A percentile compares a stretch with the other conserved stretches of the same genome.
Conservation (phyloP, 2,329 filamentous ascomycete species). For the Ceratocystiopsis brevicomis region DNA sequence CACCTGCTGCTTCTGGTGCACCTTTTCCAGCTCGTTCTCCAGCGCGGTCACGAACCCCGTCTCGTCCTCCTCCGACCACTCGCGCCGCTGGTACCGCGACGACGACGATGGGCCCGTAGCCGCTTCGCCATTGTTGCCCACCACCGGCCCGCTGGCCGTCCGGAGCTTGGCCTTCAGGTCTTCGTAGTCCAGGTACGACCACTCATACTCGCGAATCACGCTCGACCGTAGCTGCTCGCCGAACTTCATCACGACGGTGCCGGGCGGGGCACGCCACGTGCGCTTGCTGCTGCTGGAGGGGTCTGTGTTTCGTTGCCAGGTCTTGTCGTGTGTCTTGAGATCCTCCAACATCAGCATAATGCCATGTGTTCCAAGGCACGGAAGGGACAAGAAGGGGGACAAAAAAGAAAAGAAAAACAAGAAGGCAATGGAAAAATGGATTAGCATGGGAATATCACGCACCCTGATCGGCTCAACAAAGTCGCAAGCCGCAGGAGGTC, state of each 20-base stretch:
- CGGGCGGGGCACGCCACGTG: constrained; percentile 24
- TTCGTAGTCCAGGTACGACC: constrained; percentile 98
- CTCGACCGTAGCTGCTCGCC: constrained; percentile 92
- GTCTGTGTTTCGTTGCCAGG: constrained; percentile 17
- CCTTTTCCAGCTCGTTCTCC: constrained; percentile 87
- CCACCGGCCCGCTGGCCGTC: constrained; percentile 37
- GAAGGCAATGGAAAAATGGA: neutral
- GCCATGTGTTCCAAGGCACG: neutral
- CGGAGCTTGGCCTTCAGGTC: constrained; percentile 77
- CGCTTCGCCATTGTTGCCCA: constrained; percentile 8
- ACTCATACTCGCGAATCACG: constrained; percentile 90
- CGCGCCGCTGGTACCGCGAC: constrained; percentile 21
- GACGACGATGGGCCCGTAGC: no score
- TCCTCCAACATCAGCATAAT: constrained; percentile 35
- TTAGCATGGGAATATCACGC: no score
- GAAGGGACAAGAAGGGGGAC: neutral
- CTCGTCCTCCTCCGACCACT: constrained; percentile 88
- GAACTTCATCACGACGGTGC: constrained; percentile 57
- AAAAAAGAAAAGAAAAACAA: neutral
- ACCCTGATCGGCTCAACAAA: no score
- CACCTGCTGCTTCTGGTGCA: constrained; percentile 92
- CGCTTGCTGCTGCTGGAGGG: constrained; percentile 5
- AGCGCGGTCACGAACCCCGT: constrained; percentile 70
- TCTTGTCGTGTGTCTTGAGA: constrained; percentile 22
- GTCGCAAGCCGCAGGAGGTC: no score